These are phyloP conservation scores for Endogone sp. DNA, from an alignment of 192 early-diverging fungal genomes.

Conservation along the genomic window DNA sequence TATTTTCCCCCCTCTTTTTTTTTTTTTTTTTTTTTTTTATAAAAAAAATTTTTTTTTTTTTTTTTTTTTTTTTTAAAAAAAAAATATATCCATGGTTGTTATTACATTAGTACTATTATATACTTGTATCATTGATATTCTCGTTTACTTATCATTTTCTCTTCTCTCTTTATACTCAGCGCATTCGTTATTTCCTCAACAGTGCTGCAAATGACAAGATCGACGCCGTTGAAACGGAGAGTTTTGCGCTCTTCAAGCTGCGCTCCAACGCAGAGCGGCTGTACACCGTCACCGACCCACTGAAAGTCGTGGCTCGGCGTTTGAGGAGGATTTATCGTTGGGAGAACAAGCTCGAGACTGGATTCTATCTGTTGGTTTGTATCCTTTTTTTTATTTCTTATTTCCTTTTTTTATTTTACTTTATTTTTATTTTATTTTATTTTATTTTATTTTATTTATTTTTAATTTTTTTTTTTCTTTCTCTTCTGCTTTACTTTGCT, in stretches of 20 bases:
- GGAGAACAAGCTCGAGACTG: constrained; percentile 21
- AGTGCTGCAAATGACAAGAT: constrained; percentile 10
- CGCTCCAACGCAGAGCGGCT: constrained; percentile 13
- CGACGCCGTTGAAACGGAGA: constrained; percentile 2
- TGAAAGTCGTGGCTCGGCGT: constrained; percentile 1
- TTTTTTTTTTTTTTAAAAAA: not conserved
- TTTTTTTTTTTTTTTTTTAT: not conserved
- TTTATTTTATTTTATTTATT: too few species aligned
- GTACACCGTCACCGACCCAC: constrained; percentile 6
- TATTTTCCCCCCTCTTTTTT: too few species aligned
- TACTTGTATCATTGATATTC: not conserved
- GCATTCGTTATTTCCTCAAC: constrained; percentile 12
- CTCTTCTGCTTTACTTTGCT: too few species aligned
- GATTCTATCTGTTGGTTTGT: constrained; percentile 7
- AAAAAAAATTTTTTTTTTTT: not conserved
- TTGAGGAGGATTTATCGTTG: constrained; percentile 16
- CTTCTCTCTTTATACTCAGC: not conserved
- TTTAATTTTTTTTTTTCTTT: too few species aligned
- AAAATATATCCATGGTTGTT: not conserved
- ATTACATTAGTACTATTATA: not conserved
- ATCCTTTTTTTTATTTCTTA: not conserved
- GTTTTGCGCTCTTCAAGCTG: constrained; percentile 15
- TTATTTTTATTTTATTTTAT: too few species aligned
- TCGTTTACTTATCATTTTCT: not conserved
- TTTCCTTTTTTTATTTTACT: too few species aligned